Evolutionary conservation across 768 basidiomycete genomes (phyloP).

Genomic region (Clitopilus passeckerianus): DNA sequence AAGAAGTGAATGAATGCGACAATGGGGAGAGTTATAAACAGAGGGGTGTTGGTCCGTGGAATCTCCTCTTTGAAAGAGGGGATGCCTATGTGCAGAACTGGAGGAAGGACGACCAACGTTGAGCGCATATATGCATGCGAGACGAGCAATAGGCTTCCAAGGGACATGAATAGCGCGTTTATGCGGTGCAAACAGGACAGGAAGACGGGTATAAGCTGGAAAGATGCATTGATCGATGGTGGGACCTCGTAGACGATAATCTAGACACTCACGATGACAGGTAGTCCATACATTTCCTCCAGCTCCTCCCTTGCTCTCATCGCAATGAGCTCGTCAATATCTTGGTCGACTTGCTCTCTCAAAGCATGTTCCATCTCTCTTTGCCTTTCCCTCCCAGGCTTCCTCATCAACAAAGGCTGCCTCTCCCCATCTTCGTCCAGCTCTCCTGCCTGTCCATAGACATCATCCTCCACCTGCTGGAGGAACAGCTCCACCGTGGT

Average conservation of each 20-base stretch:
- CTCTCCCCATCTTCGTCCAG: slow-evolving; percentile 20
- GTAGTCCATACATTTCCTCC: slow-evolving; percentile 76
- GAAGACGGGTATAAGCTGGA: slow-evolving; percentile 74
- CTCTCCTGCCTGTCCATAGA: slow-evolving; percentile 4
- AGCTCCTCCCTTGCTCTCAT: slow-evolving; percentile 69
- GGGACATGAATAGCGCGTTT: slow-evolving; percentile 64
- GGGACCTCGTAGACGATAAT: slow-evolving; percentile 3
- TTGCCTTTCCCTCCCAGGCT: slow-evolving; percentile 3
- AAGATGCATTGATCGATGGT: not conserved
- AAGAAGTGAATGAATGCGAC: slow-evolving; percentile 44
- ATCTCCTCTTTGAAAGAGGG: slow-evolving; percentile 2
- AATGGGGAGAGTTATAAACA: slow-evolving; percentile 36
- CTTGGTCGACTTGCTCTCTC: slow-evolving; percentile 48
- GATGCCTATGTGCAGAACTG: slow-evolving; percentile 11
- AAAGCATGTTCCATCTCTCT: slow-evolving; percentile 12
- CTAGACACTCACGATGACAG: slow-evolving; percentile 60
- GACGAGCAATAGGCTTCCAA: slow-evolving; percentile 62
- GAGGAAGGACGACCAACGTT: slow-evolving; percentile 30
- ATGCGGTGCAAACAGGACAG: slow-evolving; percentile 73
- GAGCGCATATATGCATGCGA: slow-evolving; percentile 59
- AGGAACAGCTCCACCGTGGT: slow-evolving; percentile 9
- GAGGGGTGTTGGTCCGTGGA: slow-evolving; percentile 24
- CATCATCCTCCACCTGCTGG: slow-evolving; percentile 12
- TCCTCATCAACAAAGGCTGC: slow-evolving; percentile 26
- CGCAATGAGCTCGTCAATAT: slow-evolving; percentile 60